Conservation (phyloP, 2,329 filamentous ascomycete species). For the Colletotrichum phormii region DNA sequence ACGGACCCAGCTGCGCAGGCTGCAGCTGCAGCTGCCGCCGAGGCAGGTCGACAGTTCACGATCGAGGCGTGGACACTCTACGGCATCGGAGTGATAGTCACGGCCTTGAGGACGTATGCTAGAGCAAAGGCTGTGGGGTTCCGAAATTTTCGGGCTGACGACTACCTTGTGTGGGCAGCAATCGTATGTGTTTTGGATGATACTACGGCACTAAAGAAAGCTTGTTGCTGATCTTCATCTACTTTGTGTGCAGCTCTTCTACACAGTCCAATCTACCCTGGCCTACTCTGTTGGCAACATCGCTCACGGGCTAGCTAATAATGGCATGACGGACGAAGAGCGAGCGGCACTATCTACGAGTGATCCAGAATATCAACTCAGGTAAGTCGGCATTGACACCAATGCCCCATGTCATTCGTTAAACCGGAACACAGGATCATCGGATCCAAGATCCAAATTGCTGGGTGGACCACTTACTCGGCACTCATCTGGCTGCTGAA, state of each 20-base stretch:
- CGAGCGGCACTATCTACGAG: slow-evolving; percentile 56
- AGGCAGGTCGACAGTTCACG: slow-evolving; percentile 33
- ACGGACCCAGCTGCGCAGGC: slow-evolving; percentile 38
- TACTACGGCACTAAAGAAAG: neutral
- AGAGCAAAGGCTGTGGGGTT: slow-evolving; percentile 41
- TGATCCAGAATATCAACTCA: slow-evolving; percentile 56
- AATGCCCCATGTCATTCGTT: neutral
- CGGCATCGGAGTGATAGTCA: slow-evolving; percentile 41
- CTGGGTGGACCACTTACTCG: slow-evolving; percentile 67
- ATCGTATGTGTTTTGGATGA: slow-evolving; percentile 7
- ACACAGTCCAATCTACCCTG: slow-evolving; percentile 60
- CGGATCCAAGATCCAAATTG: slow-evolving; percentile 68
- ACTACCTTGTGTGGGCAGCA: slow-evolving; percentile 44
- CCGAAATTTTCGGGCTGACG: slow-evolving; percentile 43
- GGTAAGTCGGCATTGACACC: slow-evolving; percentile 40
- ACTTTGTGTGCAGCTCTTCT: slow-evolving; percentile 55
- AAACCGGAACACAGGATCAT: slow-evolving; percentile 50
- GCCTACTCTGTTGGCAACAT: slow-evolving; percentile 62
- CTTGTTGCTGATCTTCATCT: neutral
- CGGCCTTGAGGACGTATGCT: slow-evolving; percentile 45
- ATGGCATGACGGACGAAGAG: slow-evolving; percentile 64
- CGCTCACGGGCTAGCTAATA: slow-evolving; percentile 66
- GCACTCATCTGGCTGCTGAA: slow-evolving; percentile 67
- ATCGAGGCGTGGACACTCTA: slow-evolving; percentile 46
- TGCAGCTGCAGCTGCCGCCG: slow-evolving; percentile 40